Conservation (phyloP, 164 flowering plant genomes). For the Annona squamosa region DNA sequence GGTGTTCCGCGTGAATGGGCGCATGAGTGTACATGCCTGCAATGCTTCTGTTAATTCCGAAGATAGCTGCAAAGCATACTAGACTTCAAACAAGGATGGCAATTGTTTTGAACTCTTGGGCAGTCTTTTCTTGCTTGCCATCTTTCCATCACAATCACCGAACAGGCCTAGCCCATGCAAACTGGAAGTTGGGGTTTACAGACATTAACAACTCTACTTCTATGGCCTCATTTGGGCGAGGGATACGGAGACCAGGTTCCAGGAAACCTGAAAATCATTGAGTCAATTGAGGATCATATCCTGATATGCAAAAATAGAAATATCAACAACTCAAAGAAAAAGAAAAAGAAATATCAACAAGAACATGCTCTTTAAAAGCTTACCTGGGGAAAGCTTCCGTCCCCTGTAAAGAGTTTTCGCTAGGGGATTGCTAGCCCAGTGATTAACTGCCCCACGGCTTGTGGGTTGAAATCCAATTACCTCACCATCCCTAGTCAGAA, state of each 20-base stretch:
- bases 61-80: too few species aligned
- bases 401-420: slow-evolving; percentile 62
- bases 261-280: slow-evolving; percentile 42
- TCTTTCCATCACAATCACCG: slow-evolving; percentile 6
- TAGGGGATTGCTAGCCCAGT: slow-evolving; percentile 77
- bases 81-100: not conserved
- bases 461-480: slow-evolving; percentile 77
- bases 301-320: not conserved
- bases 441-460: slow-evolving; percentile 64
- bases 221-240: slow-evolving; percentile 34
- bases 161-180: slow-evolving; percentile 64
- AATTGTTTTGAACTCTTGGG: not conserved
- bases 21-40: too few species aligned
- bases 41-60: too few species aligned
- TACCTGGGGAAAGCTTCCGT: slow-evolving; percentile 70
- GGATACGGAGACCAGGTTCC: slow-evolving; percentile 60
- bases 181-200: slow-evolving; percentile 35
- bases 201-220: slow-evolving; percentile 70
- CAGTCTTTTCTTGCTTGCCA: not conserved
- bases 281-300: not conserved
- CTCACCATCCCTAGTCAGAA: slow-evolving; percentile 52
- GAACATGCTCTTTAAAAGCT: not conserved
- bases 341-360: too few species aligned
- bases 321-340: too few species aligned
- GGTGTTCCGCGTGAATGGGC: too few species aligned